A percentile compares a stretch with the other conserved stretches of the same genome.
These are phyloP conservation scores for Citrus reticulata DNA, from an alignment of 345 rosid species.

Conservation along the genomic window DNA sequence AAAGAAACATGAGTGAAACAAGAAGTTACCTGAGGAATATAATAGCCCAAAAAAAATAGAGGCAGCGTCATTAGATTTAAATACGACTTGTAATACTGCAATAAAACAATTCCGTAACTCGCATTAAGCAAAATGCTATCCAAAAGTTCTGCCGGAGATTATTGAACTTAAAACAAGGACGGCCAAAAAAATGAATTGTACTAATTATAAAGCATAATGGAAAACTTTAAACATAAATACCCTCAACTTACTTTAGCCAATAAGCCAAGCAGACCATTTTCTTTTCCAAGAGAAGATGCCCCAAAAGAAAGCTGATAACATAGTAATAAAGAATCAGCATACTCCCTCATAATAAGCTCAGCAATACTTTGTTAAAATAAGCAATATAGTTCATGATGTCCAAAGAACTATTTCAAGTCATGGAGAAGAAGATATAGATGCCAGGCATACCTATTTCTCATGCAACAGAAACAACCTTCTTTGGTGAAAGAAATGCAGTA, in stretches of 20 bases:
- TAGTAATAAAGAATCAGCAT: conserved; percentile 4
- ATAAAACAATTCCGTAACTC: conserved; percentile 17
- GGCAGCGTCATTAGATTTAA: conserved; percentile 52
- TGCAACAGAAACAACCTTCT: background rate
- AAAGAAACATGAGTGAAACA: background rate
- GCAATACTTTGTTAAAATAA: background rate
- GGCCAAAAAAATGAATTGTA: background rate
- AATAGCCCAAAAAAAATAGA: conserved; percentile 45
- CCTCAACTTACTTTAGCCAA: conserved; percentile 57
- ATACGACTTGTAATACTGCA: conserved; percentile 64
- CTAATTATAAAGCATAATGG: background rate
- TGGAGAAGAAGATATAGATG: background rate
- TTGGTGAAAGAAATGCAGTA: background rate
- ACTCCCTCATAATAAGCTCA: background rate
- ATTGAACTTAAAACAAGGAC: conserved; percentile 4
- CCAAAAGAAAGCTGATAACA: conserved; percentile 55
- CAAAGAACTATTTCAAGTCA: background rate
- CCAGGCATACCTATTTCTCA: background rate
- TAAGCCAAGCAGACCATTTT: conserved; percentile 31
- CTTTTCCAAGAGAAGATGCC: conserved; percentile 37
- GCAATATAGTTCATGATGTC: background rate
- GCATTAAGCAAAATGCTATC: background rate
- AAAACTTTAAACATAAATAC: background rate
- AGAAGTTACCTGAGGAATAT: conserved; percentile 75
- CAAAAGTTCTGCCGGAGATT: background rate